Base-by-base conservation (phyloP, 306 rosid genomes). In the Trichosanthes truncata region DNA sequence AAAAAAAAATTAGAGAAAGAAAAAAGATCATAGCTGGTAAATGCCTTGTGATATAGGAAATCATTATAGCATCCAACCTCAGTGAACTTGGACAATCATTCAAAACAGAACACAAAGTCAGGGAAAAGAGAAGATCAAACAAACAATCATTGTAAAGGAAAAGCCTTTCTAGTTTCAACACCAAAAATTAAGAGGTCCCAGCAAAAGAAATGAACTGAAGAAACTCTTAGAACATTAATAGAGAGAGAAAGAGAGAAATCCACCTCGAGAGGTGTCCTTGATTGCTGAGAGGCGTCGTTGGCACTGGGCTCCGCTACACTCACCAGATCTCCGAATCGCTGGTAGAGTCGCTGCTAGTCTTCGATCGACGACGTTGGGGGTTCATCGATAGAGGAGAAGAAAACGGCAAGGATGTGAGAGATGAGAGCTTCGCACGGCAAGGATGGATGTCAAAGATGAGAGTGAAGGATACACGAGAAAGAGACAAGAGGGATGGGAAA, bases 241-340 rank as follows among this genome's bases (percentile, higher is more conserved):
- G 36, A 25, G 31, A 61, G 4, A 74, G 79, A 79, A 15, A 26
- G 43, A 76, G 61, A 61, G 74, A 63, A 76, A 85, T 89, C 78
- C 81, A 94, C 98, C 96, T 91, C 91, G n/a, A n/a, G n/a, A n/a
- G n/a, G n/a, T n/a, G n/a, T n/a, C n/a, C n/a, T n/a, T n/a, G n/a
- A n/a, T n/a, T n/a, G n/a, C n/a, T n/a, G n/a, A n/a, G n/a, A n/a
- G n/a, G n/a, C n/a, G n/a, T n/a, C n/a, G n/a, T n/a, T n/a, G n/a
- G n/a, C n/a, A n/a, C n/a, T n/a, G n/a, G n/a, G n/a, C n/a, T n/a
- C n/a, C n/a, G n/a, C n/a, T n/a, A n/a, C n/a, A n/a, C n/a, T n/a
- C n/a, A n/a, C n/a, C n/a, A n/a, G n/a, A n/a, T n/a, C n/a, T n/a
- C n/a, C n/a, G n/a, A n/a, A n/a, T n/a, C n/a, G n/a, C n/a, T n/a